phyloP scores from a whole-genome alignment of 768 basidiomycete species.

The Collybia mongolica region DNA sequence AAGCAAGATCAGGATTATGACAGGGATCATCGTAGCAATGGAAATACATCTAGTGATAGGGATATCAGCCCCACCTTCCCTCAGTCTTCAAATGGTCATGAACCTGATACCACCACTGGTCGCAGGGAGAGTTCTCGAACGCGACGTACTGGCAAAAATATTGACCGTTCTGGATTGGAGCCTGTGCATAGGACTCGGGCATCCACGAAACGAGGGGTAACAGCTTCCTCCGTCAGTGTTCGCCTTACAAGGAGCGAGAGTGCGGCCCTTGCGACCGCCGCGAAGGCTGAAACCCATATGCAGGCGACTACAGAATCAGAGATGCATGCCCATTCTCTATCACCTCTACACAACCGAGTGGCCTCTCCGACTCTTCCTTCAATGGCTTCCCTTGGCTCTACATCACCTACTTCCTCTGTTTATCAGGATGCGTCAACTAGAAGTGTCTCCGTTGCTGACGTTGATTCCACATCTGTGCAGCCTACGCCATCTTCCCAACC shows the following conservation, averaged over 20 bases:
- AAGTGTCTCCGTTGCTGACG: too few species aligned
- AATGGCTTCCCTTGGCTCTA: neutral
- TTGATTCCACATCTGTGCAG: neutral
- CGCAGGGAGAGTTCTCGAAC: constrained; percentile 2
- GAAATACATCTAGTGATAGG: neutral
- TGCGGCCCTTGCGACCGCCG: constrained; percentile 8
- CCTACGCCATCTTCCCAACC: neutral
- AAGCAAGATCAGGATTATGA: constrained; percentile 1
- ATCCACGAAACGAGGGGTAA: constrained; percentile 7
- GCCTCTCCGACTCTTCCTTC: constrained; percentile 4
- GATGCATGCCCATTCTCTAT: neutral
- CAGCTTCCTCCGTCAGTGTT: constrained; percentile 5
- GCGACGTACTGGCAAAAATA: constrained; percentile 13
- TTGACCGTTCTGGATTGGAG: constrained; percentile 3
- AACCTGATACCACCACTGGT: constrained; percentile 5
- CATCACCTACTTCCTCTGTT: neutral
- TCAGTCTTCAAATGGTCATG: neutral
- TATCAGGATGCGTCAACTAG: neutral
- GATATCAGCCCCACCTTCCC: neutral
- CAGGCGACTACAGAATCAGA: constrained; percentile 9
- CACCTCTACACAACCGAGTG: too few species aligned
- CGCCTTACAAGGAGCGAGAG: constrained; percentile 10
- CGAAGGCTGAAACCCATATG: constrained; percentile 2
- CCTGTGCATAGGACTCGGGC: constrained; percentile 12
- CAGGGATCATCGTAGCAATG: constrained; percentile 1